Conservation (phyloP, 192 early-diverging fungal genomes). For the Physocladia obscura region DNA sequence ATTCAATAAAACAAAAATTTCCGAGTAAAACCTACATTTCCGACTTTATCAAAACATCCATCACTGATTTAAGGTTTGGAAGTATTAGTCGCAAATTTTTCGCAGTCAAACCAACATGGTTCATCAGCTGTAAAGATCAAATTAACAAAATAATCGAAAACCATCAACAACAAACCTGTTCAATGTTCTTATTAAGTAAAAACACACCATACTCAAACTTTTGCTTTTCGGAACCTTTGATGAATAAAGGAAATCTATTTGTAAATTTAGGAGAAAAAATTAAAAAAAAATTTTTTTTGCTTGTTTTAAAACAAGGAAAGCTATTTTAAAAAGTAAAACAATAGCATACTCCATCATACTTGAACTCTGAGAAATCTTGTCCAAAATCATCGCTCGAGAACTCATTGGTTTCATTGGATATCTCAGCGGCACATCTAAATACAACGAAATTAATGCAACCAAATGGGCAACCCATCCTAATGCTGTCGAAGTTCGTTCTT, state of each 20-base stretch:
- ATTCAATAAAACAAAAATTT: background rate
- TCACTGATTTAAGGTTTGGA: conserved; percentile 66
- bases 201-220: conserved; percentile 84
- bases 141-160: background rate
- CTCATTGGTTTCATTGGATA: conserved; percentile 78
- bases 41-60: conserved; percentile 36
- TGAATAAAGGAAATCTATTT: conserved; percentile 71
- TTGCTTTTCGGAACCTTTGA: conserved; percentile 62
- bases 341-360: conserved; percentile 42
- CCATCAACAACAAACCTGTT: conserved; percentile 57
- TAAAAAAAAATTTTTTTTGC: background rate
- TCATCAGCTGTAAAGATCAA: conserved; percentile 58
- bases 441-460: conserved; percentile 67
- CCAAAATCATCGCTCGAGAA: conserved; percentile 63
- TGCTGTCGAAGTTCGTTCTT: conserved; percentile 67
- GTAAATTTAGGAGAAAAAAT: background rate
- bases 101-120: conserved; percentile 60
- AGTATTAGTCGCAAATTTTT: conserved; percentile 72
- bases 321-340: background rate
- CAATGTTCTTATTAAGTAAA: conserved; percentile 81
- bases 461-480: conserved; percentile 72
- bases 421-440: conserved; percentile 65
- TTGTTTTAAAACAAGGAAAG: background rate
- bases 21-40: conserved; percentile 4
- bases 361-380: conserved; percentile 36